phyloP scores from a whole-genome alignment of 495 filamentous ascomycete genomes.

The Bacidia gigantensis region DNA sequence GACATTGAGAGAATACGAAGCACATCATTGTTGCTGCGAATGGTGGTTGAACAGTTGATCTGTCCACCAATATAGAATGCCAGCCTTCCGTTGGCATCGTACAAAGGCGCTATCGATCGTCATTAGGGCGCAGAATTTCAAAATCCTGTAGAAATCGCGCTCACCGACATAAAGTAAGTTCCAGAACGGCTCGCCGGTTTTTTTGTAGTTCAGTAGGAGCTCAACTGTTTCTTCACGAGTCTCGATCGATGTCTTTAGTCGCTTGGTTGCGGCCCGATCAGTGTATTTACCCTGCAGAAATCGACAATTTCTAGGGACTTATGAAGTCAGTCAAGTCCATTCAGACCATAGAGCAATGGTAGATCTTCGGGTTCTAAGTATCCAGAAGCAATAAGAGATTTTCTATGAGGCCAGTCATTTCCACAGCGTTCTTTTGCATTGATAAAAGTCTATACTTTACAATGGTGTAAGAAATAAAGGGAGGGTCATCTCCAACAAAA shows the following conservation, averaged over 20 bases:
- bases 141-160: too few relatives aligned
- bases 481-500: too few relatives aligned
- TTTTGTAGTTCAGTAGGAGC: slow-evolving; percentile 38
- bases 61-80: slow-evolving; percentile 41
- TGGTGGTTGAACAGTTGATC: slow-evolving; percentile 40
- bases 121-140: too few relatives aligned
- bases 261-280: slow-evolving; percentile 25
- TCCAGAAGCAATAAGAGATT: neutral
- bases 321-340: neutral
- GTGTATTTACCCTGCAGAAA: slow-evolving; percentile 38
- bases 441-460: too few relatives aligned
- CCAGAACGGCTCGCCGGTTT: slow-evolving; percentile 41
- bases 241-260: slow-evolving; percentile 30
- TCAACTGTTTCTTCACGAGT: slow-evolving; percentile 33
- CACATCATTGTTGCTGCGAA: slow-evolving; percentile 35
- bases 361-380: too few relatives aligned
- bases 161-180: slow-evolving; percentile 36
- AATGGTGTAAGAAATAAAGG: too few relatives aligned
- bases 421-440: too few relatives aligned
- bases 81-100: slow-evolving; percentile 28
- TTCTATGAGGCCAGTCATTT: neutral
- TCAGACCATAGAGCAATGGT: too few relatives aligned
- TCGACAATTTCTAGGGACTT: slow-evolving; percentile 34
- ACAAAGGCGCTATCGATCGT: slow-evolving; percentile 28
- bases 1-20: slow-evolving; percentile 31